These are phyloP conservation scores for Aspergillus felis DNA, from an alignment of 2,329 filamentous ascomycete genomes.

Conservation along the genomic window DNA sequence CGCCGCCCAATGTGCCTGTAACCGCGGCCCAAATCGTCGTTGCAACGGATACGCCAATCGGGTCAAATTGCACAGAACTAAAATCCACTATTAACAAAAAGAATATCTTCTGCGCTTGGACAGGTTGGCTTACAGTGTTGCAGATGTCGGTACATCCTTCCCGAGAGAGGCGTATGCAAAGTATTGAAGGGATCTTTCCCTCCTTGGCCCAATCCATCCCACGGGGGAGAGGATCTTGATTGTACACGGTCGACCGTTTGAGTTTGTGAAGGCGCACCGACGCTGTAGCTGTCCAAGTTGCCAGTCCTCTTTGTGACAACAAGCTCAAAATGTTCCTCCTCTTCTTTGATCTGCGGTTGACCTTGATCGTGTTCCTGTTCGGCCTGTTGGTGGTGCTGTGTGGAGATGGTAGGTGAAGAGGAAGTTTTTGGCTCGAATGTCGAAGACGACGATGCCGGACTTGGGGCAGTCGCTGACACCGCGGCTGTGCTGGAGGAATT, in stretches of 20 bases:
- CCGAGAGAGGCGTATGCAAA: conserved; percentile 33
- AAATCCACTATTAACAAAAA: conserved; percentile 5
- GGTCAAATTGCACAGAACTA: conserved; percentile 36
- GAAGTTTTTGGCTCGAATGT: not conserved
- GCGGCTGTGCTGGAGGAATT: conserved; percentile 7
- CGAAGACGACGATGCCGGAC: conserved; percentile 1
- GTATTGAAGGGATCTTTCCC: conserved; percentile 34
- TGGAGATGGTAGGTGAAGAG: not conserved
- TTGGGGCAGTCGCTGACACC: conserved; percentile 1
- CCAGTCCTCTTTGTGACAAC: conserved; percentile 4
- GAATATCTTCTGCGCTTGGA: not conserved
- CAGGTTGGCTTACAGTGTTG: conserved; percentile 29
- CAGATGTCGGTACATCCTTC: conserved; percentile 36
- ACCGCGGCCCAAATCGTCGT: conserved; percentile 29
- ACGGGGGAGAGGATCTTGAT: conserved; percentile 12
- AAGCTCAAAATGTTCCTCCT: conserved; percentile 9
- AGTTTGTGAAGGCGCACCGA: conserved; percentile 10
- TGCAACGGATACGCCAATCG: conserved; percentile 35
- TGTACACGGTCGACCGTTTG: conserved; percentile 8
- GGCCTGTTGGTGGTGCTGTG: conserved; percentile 6
- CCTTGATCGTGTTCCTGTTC: conserved; percentile 5
- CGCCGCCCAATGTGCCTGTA: conserved; percentile 34
- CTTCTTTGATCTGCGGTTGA: conserved; percentile 7
- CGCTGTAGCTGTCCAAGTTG: conserved; percentile 11
- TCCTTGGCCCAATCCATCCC: conserved; percentile 29